These are phyloP conservation scores for Exophiala alcalophila DNA, from an alignment of 2,329 filamentous ascomycete species.

Conservation along the genomic window DNA sequence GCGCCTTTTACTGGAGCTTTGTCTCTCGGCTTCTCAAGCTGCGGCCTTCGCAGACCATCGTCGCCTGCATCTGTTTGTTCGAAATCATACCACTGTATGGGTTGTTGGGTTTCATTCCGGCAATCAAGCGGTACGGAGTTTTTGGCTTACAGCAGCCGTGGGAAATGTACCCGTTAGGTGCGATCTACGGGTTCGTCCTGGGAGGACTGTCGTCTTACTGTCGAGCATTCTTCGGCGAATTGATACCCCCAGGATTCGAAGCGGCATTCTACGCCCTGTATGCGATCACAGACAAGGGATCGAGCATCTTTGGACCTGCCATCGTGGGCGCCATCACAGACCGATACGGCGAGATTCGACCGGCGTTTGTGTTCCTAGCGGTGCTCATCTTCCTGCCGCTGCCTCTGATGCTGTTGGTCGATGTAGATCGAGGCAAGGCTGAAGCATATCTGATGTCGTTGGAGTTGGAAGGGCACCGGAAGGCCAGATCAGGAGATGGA, in stretches of 20 bases:
- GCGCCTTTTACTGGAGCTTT: slow-evolving; percentile 85
- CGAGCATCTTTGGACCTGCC: slow-evolving; percentile 86
- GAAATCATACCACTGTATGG: slow-evolving; percentile 92
- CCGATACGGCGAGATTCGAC: slow-evolving; percentile 72
- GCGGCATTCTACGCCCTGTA: slow-evolving; percentile 96
- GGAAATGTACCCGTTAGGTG: slow-evolving; percentile 94
- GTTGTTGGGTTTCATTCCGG: slow-evolving; percentile 79
- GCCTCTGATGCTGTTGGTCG: slow-evolving; percentile 77
- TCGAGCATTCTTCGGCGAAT: slow-evolving; percentile 83
- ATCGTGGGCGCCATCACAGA: slow-evolving; percentile 94
- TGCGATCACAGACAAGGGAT: slow-evolving; percentile 96
- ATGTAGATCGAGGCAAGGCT: slow-evolving; percentile 73
- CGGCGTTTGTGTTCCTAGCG: slow-evolving; percentile 89
- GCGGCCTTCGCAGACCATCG: slow-evolving; percentile 79
- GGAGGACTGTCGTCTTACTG: slow-evolving; percentile 93
- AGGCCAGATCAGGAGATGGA: slow-evolving; percentile 7
- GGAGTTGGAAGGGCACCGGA: slow-evolving; percentile 38
- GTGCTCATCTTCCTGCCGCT: slow-evolving; percentile 79
- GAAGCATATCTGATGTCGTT: slow-evolving; percentile 66
- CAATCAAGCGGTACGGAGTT: slow-evolving; percentile 69
- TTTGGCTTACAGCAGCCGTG: slow-evolving; percentile 87
- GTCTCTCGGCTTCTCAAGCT: slow-evolving; percentile 69
- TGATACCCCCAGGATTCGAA: slow-evolving; percentile 91
- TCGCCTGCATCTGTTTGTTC: slow-evolving; percentile 86
- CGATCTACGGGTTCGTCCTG: slow-evolving; percentile 87